These are phyloP conservation scores for Isabelozyma rhagii DNA, from an alignment of 805 yeast genomes.

Conservation along the genomic window DNA sequence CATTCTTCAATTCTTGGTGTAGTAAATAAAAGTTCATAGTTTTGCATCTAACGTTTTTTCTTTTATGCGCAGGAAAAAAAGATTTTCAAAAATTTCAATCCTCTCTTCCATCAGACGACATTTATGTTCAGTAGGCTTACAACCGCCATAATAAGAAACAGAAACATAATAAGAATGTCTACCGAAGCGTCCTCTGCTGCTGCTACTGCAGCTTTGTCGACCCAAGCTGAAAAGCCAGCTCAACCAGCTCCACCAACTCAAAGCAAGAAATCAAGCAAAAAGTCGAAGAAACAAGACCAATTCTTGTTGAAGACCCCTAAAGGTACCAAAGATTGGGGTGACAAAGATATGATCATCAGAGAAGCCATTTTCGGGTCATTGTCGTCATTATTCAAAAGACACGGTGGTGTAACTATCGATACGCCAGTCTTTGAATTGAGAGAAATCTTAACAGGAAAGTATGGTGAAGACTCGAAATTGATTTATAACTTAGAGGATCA, in stretches of 20 bases:
- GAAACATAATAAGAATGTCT: conserved; percentile 14
- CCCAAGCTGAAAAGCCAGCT: conserved; percentile 5
- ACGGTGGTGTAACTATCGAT: conserved; percentile 97
- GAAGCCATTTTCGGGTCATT: conserved; percentile 78
- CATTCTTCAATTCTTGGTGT: background rate
- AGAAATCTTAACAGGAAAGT: conserved; percentile 93
- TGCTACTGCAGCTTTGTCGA: conserved; percentile 4
- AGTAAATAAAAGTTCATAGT: background rate
- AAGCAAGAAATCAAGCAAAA: conserved; percentile 18
- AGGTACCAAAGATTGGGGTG: conserved; percentile 98
- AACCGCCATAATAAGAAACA: conserved; percentile 1
- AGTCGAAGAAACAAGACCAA: conserved; percentile 43
- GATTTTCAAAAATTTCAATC: background rate
- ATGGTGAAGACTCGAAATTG: conserved; percentile 97
- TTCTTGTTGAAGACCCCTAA: conserved; percentile 91
- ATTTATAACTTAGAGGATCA: conserved; percentile 96
- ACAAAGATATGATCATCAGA: conserved; percentile 93
- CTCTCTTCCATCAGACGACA: background rate
- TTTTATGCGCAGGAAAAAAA: background rate
- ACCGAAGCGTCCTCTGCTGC: conserved; percentile 13
- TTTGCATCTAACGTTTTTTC: background rate
- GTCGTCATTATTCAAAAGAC: conserved; percentile 78
- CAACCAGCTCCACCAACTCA: background rate
- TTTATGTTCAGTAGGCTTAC: conserved; percentile 13
- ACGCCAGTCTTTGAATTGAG: conserved; percentile 97